Evolutionary conservation across 176 grass and related monocot genomes (phyloP), one percentile per base, ranked within the genome.

Genomic region (Aegilops speltoides): DNA sequence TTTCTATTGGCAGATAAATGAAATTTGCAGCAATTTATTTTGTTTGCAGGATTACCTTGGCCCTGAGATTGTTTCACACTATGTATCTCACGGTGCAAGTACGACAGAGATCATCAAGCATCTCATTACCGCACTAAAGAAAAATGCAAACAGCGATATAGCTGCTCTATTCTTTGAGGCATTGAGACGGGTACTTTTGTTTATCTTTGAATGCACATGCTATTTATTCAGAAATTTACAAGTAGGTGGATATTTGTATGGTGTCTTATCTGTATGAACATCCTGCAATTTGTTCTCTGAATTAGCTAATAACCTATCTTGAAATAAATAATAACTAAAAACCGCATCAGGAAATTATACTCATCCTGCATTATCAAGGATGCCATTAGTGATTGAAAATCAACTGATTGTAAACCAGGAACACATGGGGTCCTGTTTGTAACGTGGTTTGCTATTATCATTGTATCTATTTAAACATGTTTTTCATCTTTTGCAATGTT

Each of bases 21-120:
- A 79, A 57, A 2, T 79, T 79, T 48, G 10, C 54, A 9, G 16
- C 17, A 68, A 25, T 81, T 85, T 22, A 5, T 73, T 57, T 38
- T 91, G 45, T 76, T 15, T 77, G 64, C 94, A 98, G 97, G 94
- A 91, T 57, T 98, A 98, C 79, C 93, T 98, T 86, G 92, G 88
- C 80, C 90, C 97, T 22, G 94, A 94, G 86, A 93, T 98, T 80
- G 84, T 96, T 98, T 98, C 97, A 61, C 97, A 96, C 80, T 92
- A 91, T 89, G 88, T 67, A 70, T 89, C 88, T 82, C 97, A 98
- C 80, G 92, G 94, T 46, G 43, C 88, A 73, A 96, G 94, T 85
- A 98, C 90, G 32, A 83, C 87, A 13, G 92, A 96, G 81, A 96
- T 98, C 87, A 88, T 98, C 79, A 98, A 98, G 76, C 70, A 96